Evolutionary conservation across 805 yeast species (phyloP).

Genomic region (Wickerhamomyces silvicola): DNA sequence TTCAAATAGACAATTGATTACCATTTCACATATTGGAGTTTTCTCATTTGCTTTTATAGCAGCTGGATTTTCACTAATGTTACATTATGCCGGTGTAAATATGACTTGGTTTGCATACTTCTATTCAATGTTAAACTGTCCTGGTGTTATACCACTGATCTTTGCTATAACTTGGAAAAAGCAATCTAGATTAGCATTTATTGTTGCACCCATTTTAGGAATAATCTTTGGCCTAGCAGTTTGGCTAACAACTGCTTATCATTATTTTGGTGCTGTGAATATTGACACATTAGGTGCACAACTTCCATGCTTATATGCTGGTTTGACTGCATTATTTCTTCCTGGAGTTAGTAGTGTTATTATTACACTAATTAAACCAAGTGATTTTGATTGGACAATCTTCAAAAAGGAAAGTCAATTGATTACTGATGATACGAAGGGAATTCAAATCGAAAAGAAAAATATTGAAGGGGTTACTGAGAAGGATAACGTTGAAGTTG

Average conservation of each 20-base stretch:
- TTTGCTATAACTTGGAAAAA: slow-evolving; percentile 29
- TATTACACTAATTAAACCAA: slow-evolving; percentile 25
- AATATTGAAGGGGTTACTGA: background rate
- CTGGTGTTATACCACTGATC: slow-evolving; percentile 32
- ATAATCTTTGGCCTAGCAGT: slow-evolving; percentile 24
- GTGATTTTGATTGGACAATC: slow-evolving; percentile 27
- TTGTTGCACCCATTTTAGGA: slow-evolving; percentile 28
- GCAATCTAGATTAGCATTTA: slow-evolving; percentile 25
- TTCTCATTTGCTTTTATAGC: slow-evolving; percentile 32
- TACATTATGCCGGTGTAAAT: slow-evolving; percentile 23
- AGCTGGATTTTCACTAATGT: slow-evolving; percentile 33
- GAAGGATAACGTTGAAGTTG: background rate
- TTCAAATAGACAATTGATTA: slow-evolving; percentile 28
- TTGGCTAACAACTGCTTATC: slow-evolving; percentile 28
- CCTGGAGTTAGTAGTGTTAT: slow-evolving; percentile 27
- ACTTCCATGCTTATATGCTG: slow-evolving; percentile 30
- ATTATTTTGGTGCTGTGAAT: slow-evolving; percentile 23
- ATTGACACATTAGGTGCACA: slow-evolving; percentile 25
- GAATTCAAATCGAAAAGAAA: background rate
- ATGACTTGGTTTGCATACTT: slow-evolving; percentile 26
- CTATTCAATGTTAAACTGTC: slow-evolving; percentile 30
- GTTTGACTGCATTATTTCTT: slow-evolving; percentile 26
- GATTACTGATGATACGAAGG: slow-evolving; percentile 34
- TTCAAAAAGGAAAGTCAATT: slow-evolving; percentile 12
- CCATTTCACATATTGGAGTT: slow-evolving; percentile 28